Conservation (phyloP, 2,329 filamentous ascomycete genomes). For the Fusarium cicatricum region DNA sequence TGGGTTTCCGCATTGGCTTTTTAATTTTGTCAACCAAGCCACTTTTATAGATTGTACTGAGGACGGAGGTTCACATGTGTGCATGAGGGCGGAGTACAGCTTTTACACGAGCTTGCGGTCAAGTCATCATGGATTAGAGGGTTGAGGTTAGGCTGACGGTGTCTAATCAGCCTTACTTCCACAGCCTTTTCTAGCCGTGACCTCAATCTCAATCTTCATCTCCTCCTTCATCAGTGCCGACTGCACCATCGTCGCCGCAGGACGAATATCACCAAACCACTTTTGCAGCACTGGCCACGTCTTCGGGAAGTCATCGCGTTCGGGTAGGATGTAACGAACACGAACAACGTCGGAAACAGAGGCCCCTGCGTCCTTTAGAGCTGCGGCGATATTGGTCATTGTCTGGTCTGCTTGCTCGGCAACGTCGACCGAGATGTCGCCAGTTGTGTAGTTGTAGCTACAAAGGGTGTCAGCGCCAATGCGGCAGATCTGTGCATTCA, state of each 20-base stretch:
- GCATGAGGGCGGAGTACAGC: no score
- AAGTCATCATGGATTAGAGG: no score
- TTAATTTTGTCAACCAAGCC: no score
- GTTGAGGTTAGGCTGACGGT: not conserved
- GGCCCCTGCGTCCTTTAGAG: slow-evolving; percentile 54
- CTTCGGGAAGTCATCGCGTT: slow-evolving; percentile 55
- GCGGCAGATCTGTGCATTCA: no score
- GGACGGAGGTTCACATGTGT: no score
- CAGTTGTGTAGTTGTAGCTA: slow-evolving; percentile 61
- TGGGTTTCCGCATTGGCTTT: not conserved
- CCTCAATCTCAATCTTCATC: slow-evolving; percentile 56
- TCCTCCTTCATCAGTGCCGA: slow-evolving; percentile 60
- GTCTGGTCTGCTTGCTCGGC: slow-evolving; percentile 59
- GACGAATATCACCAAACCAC: slow-evolving; percentile 59
- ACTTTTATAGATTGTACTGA: not conserved
- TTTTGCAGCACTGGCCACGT: slow-evolving; percentile 60
- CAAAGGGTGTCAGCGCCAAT: not conserved
- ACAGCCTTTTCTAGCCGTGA: slow-evolving; percentile 49
- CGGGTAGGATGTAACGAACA: slow-evolving; percentile 61
- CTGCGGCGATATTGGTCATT: slow-evolving; percentile 56
- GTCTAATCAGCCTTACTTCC: slow-evolving; percentile 6
- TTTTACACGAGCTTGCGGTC: no score
- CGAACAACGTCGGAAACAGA: slow-evolving; percentile 58
- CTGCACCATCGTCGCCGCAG: slow-evolving; percentile 63
- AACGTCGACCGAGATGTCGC: slow-evolving; percentile 54